Evolutionary conservation across 371 early-diverging fungal genomes (phyloP), one percentile per base, ranked within the genome.

Genomic region (Mortierella sp.): DNA sequence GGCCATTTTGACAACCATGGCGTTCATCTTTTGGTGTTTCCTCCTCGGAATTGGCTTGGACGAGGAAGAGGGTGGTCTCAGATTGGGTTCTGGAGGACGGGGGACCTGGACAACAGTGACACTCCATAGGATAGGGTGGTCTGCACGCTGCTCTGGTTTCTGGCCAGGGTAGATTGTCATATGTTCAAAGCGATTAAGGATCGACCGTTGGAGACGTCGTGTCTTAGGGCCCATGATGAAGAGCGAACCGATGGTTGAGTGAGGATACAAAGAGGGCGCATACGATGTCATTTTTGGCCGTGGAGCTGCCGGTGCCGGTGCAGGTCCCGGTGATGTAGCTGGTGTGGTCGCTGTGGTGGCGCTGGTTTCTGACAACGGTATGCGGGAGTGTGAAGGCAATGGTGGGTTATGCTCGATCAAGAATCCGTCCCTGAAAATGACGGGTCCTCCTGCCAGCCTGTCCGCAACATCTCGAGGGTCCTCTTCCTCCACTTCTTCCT

Each of bases 1-100:
- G 2, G 76, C 76, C 76, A 76, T 76, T 61, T 76, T 76, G 56
- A 76, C 76, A 13, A 76, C 76, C 70, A 69, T 69, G 4, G 76
- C 70, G 23, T 61, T 62, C 76, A 76, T 69, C 63, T 54, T 76
- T 18, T 34, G 31, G n/a, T 18, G 57, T 41, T 74, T 74, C 50
- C 74, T 54, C 54, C 52, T 48, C 14, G 64, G 64, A 0, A 58
- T 31, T 3, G 68, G 55, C 7, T 54, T 10, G 0, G 49, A n/a
- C 9, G 65, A 49, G 6, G 54, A 19, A 2, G 48, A 19, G 10
- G 60, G 26, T 1, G 53, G 21, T 18, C 38, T 1, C 41, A 52
- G 47, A 23, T 59, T 58, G 5, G 71, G 56, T 0, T 1, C 41
- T 7, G 65, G 42, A 9, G 76, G 76, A 2, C 76, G 62, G 13